Base-by-base conservation (phyloP, 108 stramenopile genomes). In the Pelagomonas calceolata region DNA sequence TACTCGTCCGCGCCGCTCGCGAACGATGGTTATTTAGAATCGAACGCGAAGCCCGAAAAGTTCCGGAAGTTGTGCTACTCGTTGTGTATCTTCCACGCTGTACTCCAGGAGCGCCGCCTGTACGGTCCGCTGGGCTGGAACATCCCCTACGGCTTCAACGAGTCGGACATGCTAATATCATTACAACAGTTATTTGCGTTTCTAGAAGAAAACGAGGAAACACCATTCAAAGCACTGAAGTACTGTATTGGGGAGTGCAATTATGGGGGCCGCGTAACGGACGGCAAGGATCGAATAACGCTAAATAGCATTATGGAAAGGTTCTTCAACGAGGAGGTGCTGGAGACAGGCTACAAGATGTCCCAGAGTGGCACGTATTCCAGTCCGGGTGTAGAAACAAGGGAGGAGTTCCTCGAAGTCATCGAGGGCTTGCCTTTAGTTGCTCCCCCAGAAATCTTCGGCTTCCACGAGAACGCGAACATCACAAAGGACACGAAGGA, bases 101-200 rank as follows among this genome's bases (percentile, higher is more conserved):
- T 86, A 16, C 79, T 87, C 18, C 84, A 86, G 64, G 86, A 87
- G 76, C 78, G 86, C 30, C 68, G 85, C 18, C 63, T 81, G 71
- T 87, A 83, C 72, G 86, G 86, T 3, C 85, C 86, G 10, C 73
- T 86, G 5, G 86, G 86, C 14, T 87, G 86, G 86, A 87, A 87
- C 70, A 87, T 87, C 21, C 84, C 86, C 31, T 87, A 87, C 71
- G 86, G 84, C 32, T 87, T 87, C 75, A 87, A 82, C 75, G 82
- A 87, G 37, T 78, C 80, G 0, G 86, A 87, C 51, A 64, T 87
- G 30, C 63, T 75, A 60, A 85, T 86, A 21, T 69, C 73, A n/a
- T 71, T 80, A 18, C 80, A 78, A 73, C 86, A 87, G 74, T 69
- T 86, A 4, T 73, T 73, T 32, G 77, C 86, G 76, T 87, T 86